Evolutionary conservation across 1,284 basidiomycete species (phyloP).

Genomic region (Ceratobasidium sp.): DNA sequence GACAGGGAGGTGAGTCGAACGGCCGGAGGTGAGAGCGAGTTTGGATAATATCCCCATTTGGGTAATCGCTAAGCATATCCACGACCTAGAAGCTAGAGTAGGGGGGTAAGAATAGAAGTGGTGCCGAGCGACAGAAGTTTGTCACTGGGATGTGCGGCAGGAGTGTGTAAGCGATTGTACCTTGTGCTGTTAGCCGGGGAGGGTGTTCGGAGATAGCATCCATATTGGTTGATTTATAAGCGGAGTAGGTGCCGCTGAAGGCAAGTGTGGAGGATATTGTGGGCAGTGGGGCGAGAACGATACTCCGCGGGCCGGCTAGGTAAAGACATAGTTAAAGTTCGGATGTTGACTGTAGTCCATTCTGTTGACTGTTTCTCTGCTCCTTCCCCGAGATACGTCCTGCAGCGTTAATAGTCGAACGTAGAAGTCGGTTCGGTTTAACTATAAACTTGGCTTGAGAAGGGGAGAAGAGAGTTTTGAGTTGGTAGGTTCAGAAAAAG

Average conservation of each 20-base stretch:
- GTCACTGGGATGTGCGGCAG: neutral
- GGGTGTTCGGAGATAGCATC: neutral
- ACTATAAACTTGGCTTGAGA: too few species aligned
- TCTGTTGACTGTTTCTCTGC: too few species aligned
- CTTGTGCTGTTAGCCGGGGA: neutral
- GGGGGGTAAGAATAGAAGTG: conserved; percentile 3
- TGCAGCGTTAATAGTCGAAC: too few species aligned
- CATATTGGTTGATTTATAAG: neutral
- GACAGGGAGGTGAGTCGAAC: conserved; percentile 15
- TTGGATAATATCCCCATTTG: conserved; percentile 34
- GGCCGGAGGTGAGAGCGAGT: neutral
- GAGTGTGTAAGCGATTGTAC: neutral
- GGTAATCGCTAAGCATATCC: neutral
- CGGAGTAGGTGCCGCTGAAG: neutral
- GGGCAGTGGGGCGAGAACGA: neutral
- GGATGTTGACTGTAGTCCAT: too few species aligned
- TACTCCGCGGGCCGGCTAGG: neutral
- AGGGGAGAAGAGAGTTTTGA: too few species aligned
- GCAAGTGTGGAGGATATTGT: neutral
- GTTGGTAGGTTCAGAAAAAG: too few species aligned
- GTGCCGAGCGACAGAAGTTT: conserved; percentile 29
- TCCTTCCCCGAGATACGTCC: too few species aligned
- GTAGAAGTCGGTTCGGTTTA: too few species aligned
- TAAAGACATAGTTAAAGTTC: neutral
- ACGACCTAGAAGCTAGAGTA: neutral